A percentile compares a stretch with the other conserved stretches of the same genome.
These are phyloP conservation scores for Annulohypoxylon stygium DNA, from an alignment of 495 filamentous ascomycete species.

Conservation along the genomic window DNA sequence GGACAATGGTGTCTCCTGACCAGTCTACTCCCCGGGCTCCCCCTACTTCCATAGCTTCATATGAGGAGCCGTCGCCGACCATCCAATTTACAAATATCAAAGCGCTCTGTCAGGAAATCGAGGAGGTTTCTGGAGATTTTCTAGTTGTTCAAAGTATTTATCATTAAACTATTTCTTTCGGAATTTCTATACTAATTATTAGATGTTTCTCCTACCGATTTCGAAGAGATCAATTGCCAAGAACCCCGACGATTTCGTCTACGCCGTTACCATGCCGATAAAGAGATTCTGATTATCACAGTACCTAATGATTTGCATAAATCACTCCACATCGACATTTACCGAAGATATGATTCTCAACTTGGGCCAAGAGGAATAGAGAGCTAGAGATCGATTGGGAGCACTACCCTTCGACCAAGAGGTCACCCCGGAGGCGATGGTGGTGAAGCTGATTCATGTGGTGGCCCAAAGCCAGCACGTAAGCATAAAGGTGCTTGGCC, in stretches of 20 bases:
- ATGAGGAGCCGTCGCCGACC: not conserved
- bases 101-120: not conserved
- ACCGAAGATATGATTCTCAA: not conserved
- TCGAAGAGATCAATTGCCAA: not conserved
- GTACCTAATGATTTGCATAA: not conserved
- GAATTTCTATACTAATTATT: not conserved
- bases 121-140: not conserved
- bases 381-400: not conserved
- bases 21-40: not conserved
- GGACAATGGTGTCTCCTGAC: not conserved
- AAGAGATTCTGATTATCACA: not conserved
- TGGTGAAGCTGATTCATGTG: not conserved
- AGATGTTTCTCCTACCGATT: not conserved
- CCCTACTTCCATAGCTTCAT: not conserved
- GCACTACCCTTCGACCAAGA: not conserved
- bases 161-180: not conserved
- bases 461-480: not conserved
- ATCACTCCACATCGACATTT: not conserved
- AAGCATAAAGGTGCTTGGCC: not conserved
- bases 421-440: not conserved
- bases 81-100: not conserved
- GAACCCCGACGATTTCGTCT: not conserved
- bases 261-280: not conserved
- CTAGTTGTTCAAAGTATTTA: constrained; percentile 1
- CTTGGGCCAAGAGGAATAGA: not conserved